Evolutionary conservation across 208 protist species (phyloP).

Genomic region (Balamuthia mandrillaris): DNA sequence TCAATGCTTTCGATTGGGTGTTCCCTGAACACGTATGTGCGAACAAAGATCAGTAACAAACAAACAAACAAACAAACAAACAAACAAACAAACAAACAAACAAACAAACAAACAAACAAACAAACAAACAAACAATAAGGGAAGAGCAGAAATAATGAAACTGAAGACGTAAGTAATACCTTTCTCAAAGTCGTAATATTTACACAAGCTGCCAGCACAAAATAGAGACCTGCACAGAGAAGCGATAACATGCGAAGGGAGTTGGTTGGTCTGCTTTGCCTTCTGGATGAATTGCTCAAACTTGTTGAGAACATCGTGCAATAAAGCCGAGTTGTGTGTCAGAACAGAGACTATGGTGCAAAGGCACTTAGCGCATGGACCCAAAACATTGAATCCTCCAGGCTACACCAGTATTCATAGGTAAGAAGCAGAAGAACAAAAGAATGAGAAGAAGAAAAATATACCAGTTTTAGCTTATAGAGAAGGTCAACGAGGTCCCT

Average conservation of each 20-base stretch:
- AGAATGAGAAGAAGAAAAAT: neutral
- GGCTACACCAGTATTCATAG: neutral
- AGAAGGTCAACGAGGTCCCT: conserved; percentile 7
- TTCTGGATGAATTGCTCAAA: conserved; percentile 30
- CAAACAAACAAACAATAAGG: neutral
- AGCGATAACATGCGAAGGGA: neutral
- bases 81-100: neutral
- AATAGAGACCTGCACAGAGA: conserved; percentile 1
- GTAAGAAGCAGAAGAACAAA: neutral
- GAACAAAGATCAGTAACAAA: neutral
- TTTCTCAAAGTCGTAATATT: conserved; percentile 10
- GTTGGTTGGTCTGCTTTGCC: neutral
- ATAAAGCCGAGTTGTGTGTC: neutral
- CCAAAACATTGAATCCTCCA: too few species aligned
- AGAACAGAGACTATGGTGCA: neutral
- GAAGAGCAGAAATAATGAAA: neutral
- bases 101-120: too few species aligned
- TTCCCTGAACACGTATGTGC: neutral
- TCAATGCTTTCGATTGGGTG: neutral
- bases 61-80: too few species aligned
- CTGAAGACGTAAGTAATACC: neutral
- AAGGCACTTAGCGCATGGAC: neutral
- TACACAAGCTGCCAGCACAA: conserved; percentile 10
- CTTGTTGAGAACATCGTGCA: neutral
- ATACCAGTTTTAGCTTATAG: neutral